Conservation (phyloP, 2,329 filamentous ascomycete species). For the Cladophialophora psammophila region DNA sequence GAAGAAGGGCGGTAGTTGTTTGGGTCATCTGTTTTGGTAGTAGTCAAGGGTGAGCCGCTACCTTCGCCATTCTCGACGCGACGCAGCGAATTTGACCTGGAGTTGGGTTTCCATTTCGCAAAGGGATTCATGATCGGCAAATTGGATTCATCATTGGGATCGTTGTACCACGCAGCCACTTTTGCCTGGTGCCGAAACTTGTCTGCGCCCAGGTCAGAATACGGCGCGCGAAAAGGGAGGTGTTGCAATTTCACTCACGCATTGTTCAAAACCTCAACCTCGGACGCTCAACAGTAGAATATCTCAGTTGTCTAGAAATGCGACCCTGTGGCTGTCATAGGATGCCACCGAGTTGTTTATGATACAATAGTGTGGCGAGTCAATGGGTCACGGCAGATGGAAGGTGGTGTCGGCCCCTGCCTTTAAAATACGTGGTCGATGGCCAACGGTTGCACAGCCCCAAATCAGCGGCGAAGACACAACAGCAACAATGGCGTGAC, state of each 20-base stretch:
- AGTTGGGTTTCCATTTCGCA: slow-evolving; percentile 30
- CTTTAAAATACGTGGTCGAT: background rate
- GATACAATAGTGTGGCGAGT: background rate
- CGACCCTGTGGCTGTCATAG: background rate
- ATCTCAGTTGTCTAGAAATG: background rate
- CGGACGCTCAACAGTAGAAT: background rate
- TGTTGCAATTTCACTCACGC: slow-evolving; percentile 26
- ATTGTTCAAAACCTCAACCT: slow-evolving; percentile 18
- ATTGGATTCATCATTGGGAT: slow-evolving; percentile 29
- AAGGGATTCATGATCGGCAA: slow-evolving; percentile 34
- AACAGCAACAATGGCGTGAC: background rate
- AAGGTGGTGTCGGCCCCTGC: background rate
- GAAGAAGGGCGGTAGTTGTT: slow-evolving; percentile 27
- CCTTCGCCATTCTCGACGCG: slow-evolving; percentile 29
- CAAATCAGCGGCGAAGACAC: background rate
- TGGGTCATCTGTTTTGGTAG: slow-evolving; percentile 31
- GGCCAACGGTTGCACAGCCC: slow-evolving; percentile 7
- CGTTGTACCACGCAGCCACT: slow-evolving; percentile 38
- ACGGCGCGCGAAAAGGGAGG: background rate
- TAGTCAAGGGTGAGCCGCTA: slow-evolving; percentile 20
- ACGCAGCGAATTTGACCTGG: slow-evolving; percentile 22
- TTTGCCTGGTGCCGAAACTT: slow-evolving; percentile 38
- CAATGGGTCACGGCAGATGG: background rate
- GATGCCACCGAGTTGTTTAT: background rate
- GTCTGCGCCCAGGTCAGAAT: slow-evolving; percentile 30